A percentile compares a stretch with the other conserved stretches of the same genome.
Conservation (phyloP, 805 yeast genomes). For the Sugiyamaella chiloensis region DNA sequence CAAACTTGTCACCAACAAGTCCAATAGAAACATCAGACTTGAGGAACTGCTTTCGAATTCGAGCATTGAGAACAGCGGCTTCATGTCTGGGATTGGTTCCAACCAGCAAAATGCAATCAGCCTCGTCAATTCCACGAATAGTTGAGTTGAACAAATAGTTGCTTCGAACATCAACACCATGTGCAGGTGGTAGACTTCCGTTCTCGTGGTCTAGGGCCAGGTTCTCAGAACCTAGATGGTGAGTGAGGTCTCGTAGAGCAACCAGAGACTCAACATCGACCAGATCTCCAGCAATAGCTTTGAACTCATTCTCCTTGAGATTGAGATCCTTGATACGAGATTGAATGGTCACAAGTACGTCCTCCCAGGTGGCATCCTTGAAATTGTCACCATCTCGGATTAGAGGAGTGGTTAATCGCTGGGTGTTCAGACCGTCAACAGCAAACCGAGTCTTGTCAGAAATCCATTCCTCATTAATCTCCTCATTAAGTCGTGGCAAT, state of each 20-base stretch:
- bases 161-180: conserved; percentile 72
- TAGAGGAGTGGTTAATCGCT: conserved; percentile 78
- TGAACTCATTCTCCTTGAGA: conserved; percentile 67
- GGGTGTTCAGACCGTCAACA: conserved; percentile 80
- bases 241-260: conserved; percentile 73
- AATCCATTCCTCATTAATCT: conserved; percentile 88
- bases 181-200: conserved; percentile 54
- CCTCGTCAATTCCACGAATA: conserved; percentile 74
- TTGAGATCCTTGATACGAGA: conserved; percentile 52
- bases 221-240: conserved; percentile 77
- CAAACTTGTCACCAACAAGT: conserved; percentile 72
- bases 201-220: conserved; percentile 65
- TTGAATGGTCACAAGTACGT: conserved; percentile 68
- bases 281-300: conserved; percentile 79
- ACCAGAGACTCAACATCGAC: conserved; percentile 81
- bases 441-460: conserved; percentile 85
- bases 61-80: conserved; percentile 82
- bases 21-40: conserved; percentile 61
- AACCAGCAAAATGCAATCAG: conserved; percentile 73
- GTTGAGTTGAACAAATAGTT: conserved; percentile 78
- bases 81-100: conserved; percentile 90
- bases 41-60: conserved; percentile 80
- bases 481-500: conserved; percentile 81
- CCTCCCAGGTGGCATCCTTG: conserved; percentile 81
- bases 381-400: conserved; percentile 67